Conservation (phyloP, 176 grass and related monocot genomes). For the Raddia distichophylla region DNA sequence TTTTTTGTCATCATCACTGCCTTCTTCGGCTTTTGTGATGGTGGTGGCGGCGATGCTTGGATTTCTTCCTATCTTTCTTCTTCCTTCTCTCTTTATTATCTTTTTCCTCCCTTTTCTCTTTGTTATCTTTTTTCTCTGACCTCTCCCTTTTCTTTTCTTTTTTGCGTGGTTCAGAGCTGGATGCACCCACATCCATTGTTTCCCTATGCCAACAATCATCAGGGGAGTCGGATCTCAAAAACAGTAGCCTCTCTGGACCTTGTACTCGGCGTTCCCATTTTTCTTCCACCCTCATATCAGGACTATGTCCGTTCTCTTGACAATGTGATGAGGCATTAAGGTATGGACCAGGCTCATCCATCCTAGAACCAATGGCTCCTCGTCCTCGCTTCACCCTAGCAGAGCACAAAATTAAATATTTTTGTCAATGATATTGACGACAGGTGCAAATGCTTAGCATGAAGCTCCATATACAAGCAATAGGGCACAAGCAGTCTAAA, state of each 20-base stretch:
- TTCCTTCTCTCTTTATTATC: slow-evolving; percentile 44
- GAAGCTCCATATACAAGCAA: slow-evolving; percentile 10
- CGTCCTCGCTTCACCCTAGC: slow-evolving; percentile 76
- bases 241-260: slow-evolving; percentile 70
- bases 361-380: slow-evolving; percentile 86
- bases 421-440: background rate
- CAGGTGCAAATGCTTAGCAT: background rate
- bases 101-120: slow-evolving; percentile 46
- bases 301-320: slow-evolving; percentile 31
- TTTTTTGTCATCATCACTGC: slow-evolving; percentile 39
- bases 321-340: slow-evolving; percentile 18
- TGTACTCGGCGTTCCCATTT: slow-evolving; percentile 53
- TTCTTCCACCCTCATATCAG: slow-evolving; percentile 60
- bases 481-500: background rate
- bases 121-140: slow-evolving; percentile 40
- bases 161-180: slow-evolving; percentile 33
- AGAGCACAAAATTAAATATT: slow-evolving; percentile 17
- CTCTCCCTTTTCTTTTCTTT: slow-evolving; percentile 43
- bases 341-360: slow-evolving; percentile 86
- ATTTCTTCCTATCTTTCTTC: slow-evolving; percentile 67
- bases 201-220: slow-evolving; percentile 36
- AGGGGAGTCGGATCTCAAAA: slow-evolving; percentile 50
- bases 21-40: slow-evolving; percentile 60
- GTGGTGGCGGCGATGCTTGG: slow-evolving; percentile 49
- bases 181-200: slow-evolving; percentile 12